These are phyloP conservation scores for Limtongia smithiae DNA, from an alignment of 805 yeast genomes.

Conservation along the genomic window DNA sequence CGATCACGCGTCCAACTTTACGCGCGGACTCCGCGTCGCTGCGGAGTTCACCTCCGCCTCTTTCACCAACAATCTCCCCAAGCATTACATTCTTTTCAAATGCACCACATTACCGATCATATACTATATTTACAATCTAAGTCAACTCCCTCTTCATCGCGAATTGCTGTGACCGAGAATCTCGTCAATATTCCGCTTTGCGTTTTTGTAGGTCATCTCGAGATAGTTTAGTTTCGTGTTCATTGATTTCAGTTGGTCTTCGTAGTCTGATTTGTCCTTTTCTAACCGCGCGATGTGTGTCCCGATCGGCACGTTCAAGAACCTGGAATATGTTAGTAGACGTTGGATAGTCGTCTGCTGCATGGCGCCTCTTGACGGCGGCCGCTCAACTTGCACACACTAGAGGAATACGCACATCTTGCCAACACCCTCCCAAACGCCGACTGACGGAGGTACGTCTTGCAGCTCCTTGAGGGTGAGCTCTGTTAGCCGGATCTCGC, in stretches of 20 bases:
- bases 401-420: constrained; percentile 16
- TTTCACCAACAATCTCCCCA: no score
- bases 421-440: constrained; percentile 30
- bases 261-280: constrained; percentile 15
- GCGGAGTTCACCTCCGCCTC: no score
- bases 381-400: not conserved
- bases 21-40: no score
- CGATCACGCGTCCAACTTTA: no score
- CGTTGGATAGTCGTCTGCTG: not conserved
- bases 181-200: constrained; percentile 24
- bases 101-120: no score
- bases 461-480: constrained; percentile 21
- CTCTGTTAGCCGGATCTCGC: constrained; percentile 21
- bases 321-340: constrained; percentile 8
- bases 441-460: constrained; percentile 23
- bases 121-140: not conserved
- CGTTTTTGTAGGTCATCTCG: constrained; percentile 25
- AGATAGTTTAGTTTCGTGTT: constrained; percentile 24
- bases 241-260: constrained; percentile 25
- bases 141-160: not conserved
- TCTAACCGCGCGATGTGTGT: constrained; percentile 17
- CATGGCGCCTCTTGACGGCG: no score
- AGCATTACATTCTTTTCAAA: no score
- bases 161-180: constrained; percentile 15
- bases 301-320: constrained; percentile 24